Percentiles rank a stretch among this genome's conserved stretches.
Conservation (phyloP, 345 rosid species). For the Zanthoxylum bungeanum region DNA sequence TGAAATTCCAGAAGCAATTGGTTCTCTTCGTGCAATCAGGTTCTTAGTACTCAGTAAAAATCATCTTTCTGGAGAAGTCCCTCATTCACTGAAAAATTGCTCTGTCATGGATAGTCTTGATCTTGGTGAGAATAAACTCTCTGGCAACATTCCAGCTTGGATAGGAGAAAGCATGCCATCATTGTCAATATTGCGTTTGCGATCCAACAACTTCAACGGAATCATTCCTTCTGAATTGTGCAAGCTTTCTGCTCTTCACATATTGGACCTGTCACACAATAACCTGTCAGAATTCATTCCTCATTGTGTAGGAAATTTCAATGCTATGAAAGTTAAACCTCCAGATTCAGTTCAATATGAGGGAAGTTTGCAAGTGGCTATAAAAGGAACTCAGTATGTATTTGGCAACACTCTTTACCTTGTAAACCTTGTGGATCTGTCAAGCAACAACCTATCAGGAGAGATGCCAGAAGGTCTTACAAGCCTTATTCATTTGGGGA, state of each 20-base stretch:
- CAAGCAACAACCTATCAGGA: slow-evolving; percentile 17
- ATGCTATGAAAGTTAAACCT: not conserved
- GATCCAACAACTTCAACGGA: slow-evolving; percentile 2
- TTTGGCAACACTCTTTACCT: no score
- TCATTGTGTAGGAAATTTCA: slow-evolving; percentile 4
- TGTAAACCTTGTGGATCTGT: slow-evolving; percentile 18
- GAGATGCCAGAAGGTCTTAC: slow-evolving; percentile 22
- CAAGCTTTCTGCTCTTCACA: not conserved
- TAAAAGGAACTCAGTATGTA: no score
- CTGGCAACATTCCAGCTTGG: slow-evolving; percentile 14
- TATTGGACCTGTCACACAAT: slow-evolving; percentile 24
- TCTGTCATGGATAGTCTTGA: slow-evolving; percentile 8
- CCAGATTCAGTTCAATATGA: no score
- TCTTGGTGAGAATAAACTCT: slow-evolving; percentile 26
- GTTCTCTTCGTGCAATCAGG: not conserved
- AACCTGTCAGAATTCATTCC: slow-evolving; percentile 18
- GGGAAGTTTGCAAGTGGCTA: no score
- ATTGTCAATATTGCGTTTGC: not conserved
- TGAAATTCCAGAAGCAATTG: slow-evolving; percentile 7
- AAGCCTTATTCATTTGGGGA: slow-evolving; percentile 11
- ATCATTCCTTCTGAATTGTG: slow-evolving; percentile 16
- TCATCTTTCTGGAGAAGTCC: slow-evolving; percentile 11
- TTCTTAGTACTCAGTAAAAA: slow-evolving; percentile 7
- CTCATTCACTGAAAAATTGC: slow-evolving; percentile 14
- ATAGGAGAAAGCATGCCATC: not conserved